Evolutionary conservation across 257 asterid genomes (phyloP).

Genomic region (Penstemon barbatus): DNA sequence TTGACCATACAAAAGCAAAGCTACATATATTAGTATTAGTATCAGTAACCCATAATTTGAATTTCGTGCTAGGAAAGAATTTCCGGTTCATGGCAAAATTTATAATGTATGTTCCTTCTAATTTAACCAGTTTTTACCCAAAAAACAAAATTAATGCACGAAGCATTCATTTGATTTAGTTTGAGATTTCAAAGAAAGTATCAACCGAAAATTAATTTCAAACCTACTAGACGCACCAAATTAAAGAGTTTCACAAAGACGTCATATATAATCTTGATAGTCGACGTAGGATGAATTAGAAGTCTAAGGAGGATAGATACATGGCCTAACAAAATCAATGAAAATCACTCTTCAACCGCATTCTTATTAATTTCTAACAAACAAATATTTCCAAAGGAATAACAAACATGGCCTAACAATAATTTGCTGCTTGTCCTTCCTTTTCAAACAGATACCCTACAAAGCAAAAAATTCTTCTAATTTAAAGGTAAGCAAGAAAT

Average conservation of each 20-base stretch:
- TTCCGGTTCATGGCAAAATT: no score
- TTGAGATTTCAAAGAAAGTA: neutral
- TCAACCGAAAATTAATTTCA: neutral
- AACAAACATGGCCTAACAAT: constrained; percentile 32
- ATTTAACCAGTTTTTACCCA: no score
- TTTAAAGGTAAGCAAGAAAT: constrained; percentile 54
- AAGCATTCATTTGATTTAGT: no score
- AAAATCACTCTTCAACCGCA: constrained; percentile 58
- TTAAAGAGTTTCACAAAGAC: constrained; percentile 4
- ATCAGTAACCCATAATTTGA: no score
- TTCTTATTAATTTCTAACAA: neutral
- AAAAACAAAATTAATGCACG: no score
- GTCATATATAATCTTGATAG: neutral
- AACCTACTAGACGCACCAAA: constrained; percentile 5
- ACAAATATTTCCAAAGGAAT: constrained; percentile 13
- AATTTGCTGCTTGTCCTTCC: constrained; percentile 55
- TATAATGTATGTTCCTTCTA: no score
- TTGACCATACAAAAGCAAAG: no score
- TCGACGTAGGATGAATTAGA: constrained; percentile 17
- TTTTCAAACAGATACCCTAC: constrained; percentile 48
- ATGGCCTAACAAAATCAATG: constrained; percentile 24
- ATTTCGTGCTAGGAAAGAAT: no score
- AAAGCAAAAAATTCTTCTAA: constrained; percentile 29
- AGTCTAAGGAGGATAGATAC: constrained; percentile 20
- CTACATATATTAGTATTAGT: no score